A percentile compares a stretch with the other conserved stretches of the same genome.
phyloP scores from a whole-genome alignment of 2,329 filamentous ascomycete species.

The Trichoderma koningii region DNA sequence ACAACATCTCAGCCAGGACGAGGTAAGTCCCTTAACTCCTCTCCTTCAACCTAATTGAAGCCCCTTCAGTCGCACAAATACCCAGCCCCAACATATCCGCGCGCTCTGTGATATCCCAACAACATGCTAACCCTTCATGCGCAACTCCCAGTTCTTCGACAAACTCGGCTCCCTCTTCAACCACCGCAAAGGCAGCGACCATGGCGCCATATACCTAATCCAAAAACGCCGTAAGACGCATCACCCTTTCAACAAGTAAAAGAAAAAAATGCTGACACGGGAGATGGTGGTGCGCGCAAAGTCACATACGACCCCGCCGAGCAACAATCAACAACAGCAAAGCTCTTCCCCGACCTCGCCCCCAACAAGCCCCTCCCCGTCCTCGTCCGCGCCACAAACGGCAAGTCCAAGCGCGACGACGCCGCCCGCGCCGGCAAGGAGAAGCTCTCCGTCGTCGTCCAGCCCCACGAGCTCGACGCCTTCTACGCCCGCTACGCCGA shows the following conservation, averaged over 20 bases:
- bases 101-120: background rate
- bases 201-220: slow-evolving; percentile 72
- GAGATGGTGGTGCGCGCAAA: slow-evolving; percentile 30
- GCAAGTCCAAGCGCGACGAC: slow-evolving; percentile 60
- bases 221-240: slow-evolving; percentile 69
- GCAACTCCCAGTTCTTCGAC: slow-evolving; percentile 67
- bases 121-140: background rate
- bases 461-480: slow-evolving; percentile 70
- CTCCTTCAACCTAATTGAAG: background rate
- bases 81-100: too few species aligned
- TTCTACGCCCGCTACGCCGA: slow-evolving; percentile 90
- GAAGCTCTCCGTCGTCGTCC: slow-evolving; percentile 82
- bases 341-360: slow-evolving; percentile 62
- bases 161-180: slow-evolving; percentile 69
- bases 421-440: slow-evolving; percentile 54
- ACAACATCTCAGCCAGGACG: slow-evolving; percentile 42
- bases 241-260: background rate
- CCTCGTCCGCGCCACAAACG: slow-evolving; percentile 82
- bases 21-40: slow-evolving; percentile 37
- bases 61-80: too few species aligned
- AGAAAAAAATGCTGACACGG: too few species aligned
- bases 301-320: slow-evolving; percentile 50
- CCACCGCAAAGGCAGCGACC: slow-evolving; percentile 65
- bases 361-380: slow-evolving; percentile 66
- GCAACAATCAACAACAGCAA: slow-evolving; percentile 44